Evolutionary conservation across 2,329 filamentous ascomycete species (phyloP), one percentile per base, ranked within the genome.

Genomic region (Pseudocercospora eumusae): DNA sequence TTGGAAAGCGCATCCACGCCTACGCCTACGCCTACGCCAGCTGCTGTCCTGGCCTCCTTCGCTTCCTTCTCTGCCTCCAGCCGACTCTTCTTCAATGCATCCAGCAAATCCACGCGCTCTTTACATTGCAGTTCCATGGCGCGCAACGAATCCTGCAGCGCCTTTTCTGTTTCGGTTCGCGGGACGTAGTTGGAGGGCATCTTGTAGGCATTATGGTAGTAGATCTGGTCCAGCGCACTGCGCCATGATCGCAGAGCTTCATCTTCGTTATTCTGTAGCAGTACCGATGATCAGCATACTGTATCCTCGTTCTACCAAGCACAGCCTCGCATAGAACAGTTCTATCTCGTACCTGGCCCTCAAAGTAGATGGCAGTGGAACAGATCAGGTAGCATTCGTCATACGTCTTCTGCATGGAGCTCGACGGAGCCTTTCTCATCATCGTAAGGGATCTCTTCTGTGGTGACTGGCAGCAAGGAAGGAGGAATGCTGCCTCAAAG

Each of bases 361-460:
- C 95, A 76, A 96, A 97, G 79, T 96, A 97, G 57, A 96, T 91
- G 42, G 93, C 93, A 1, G 93, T 98, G 13, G 93, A 97, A 78
- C 93, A 97, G 74, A 89, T 92, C 70, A 97, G 80, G 79, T 96
- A 97, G 77, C 90, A 93, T 77, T 98, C 92, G 80, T 98, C 93
- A 79, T 98, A 98, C 60, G 92, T 96, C 84, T 96, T 97, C 80
- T 98, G 93, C 76, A 97, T 86, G 65, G 87, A 87, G 77, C 89
- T 87, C 74, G 87, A 83, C 65, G 82, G 81, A 74, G 86, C 87
- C 75, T 80, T 80, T 73, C 69, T 66, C 64, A 71, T 65, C 70
- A 72, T 72, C 36, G 55, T 68, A 10, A n/a, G n/a, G n/a, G n/a
- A n/a, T n/a, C n/a, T n/a, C n/a, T n/a, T n/a, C n/a, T n/a, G n/a